These are phyloP conservation scores for Mucor irregularis DNA, from an alignment of 371 early-diverging fungal genomes.

Conservation along the genomic window DNA sequence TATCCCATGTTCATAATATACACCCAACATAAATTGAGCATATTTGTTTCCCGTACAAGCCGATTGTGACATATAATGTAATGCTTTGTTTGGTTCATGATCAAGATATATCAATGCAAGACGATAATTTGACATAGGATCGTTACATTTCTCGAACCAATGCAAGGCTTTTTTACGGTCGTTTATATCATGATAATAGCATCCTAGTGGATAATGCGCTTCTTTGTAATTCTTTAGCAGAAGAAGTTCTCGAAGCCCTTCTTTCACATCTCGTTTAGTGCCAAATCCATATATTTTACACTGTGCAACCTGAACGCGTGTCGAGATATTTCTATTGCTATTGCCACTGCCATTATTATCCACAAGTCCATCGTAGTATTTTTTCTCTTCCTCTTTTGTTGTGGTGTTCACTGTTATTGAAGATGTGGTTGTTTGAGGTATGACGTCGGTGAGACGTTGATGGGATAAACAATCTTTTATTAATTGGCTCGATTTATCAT, in stretches of 20 bases:
- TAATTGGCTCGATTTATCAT: too few relatives aligned
- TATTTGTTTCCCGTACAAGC: constrained; percentile 28
- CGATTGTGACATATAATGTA: constrained; percentile 4
- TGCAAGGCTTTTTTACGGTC: constrained; percentile 15
- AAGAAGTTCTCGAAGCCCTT: constrained; percentile 31
- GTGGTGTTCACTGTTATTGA: too few relatives aligned
- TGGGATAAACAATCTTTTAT: too few relatives aligned
- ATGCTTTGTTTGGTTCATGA: background rate
- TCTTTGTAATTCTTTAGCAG: constrained; percentile 10
- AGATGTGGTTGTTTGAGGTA: too few relatives aligned
- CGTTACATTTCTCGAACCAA: constrained; percentile 11
- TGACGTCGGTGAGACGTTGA: too few relatives aligned
- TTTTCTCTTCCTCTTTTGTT: background rate
- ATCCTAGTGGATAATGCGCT: constrained; percentile 24
- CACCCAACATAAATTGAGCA: constrained; percentile 37
- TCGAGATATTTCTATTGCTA: constrained; percentile 3
- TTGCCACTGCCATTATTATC: background rate
- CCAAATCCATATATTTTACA: constrained; percentile 41
- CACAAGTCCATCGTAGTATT: background rate
- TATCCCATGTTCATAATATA: constrained; percentile 29
- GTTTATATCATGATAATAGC: constrained; percentile 19
- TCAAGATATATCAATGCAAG: constrained; percentile 13
- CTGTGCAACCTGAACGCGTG: constrained; percentile 42
- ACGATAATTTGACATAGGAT: constrained; percentile 20
- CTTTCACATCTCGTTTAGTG: constrained; percentile 12